Base-by-base conservation (phyloP, 441 rosid genomes). In the Populus hybrid region DNA sequence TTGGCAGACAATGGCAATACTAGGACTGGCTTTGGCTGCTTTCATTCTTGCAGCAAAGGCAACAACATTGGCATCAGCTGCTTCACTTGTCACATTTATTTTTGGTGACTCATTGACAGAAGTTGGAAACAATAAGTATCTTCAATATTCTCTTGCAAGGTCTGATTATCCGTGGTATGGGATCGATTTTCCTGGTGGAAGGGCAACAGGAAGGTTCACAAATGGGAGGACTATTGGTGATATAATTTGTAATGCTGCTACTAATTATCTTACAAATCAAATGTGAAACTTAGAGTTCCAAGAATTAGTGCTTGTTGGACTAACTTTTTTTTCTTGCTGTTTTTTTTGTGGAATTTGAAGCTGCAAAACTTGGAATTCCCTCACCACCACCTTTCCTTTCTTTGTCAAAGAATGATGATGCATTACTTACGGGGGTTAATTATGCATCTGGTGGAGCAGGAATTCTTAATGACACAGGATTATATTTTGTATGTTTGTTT, bases 371-470 rank as follows among this genome's bases (percentile, higher is more conserved):
- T 63, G 99, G 97, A 73, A 85, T 90, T 78, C 67, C 84, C 59
- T 69, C 99, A 9, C 94, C 97, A 12, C 97, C 95, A 20, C 95
- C 99, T 7, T 94, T 86, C 77, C 87, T 94, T 63, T 90, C 97
- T 0, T n/a, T 93, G 86, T 40, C 83, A 11, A 79, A 35, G 31
- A 76, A 88, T 64, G 90, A 84, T 23, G 90, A 89, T 69, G 86
- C 81, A 64, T 71, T 86, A 42, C 91, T 92, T 5, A 74, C 79
- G 18, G 99, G 99, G 71, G 92, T 94, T 23, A 93, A 91, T 74
- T 94, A 90, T 83, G 95, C 99, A 26, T 94, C 99, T 0, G 97
- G 99, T 2, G 99, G 99, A 84, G 95, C 97, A 68, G 99, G 99
- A 31, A 94, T 94, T 61, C 97, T 93, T 78, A 93, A 94, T 33